Percentiles rank a stretch among this genome's conserved stretches.
phyloP scores from a whole-genome alignment of 805 yeast species.

The Starmerella riodocensis region DNA sequence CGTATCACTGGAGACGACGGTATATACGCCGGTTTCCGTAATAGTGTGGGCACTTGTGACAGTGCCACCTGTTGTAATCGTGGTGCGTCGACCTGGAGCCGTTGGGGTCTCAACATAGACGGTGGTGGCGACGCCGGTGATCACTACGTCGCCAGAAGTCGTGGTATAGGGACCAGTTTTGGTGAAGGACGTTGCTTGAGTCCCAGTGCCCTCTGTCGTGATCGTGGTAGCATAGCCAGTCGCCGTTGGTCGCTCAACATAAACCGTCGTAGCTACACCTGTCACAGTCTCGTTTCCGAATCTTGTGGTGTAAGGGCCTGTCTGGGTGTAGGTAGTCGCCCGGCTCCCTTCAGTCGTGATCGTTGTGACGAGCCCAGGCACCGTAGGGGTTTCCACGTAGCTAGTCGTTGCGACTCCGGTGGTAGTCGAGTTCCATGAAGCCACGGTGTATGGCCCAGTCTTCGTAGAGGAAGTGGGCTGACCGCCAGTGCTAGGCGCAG shows the following conservation, averaged over 20 bases:
- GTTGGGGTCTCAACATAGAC: not conserved
- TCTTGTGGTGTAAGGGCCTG: not conserved
- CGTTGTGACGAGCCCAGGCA: not conserved
- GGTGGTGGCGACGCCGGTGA: not conserved
- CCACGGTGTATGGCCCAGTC: not conserved
- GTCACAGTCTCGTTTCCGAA: not conserved
- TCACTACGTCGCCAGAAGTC: not conserved
- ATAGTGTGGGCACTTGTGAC: not conserved
- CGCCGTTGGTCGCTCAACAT: slow-evolving; percentile 1
- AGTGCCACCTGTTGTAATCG: not conserved
- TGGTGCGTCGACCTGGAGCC: not conserved
- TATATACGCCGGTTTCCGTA: not conserved
- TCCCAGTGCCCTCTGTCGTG: not conserved
- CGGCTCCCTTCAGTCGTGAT: not conserved
- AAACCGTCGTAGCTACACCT: not conserved
- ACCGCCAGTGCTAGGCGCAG: not conserved
- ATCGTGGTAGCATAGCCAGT: not conserved
- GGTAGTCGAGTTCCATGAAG: not conserved
- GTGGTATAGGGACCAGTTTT: slow-evolving; percentile 2
- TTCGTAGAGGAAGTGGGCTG: not conserved
- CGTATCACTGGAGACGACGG: not conserved
- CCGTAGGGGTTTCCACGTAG: not conserved
- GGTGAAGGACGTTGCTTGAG: not conserved
- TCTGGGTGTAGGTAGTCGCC: not conserved
- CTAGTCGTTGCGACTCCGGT: not conserved